These are phyloP conservation scores for Cymbidium sinense DNA, from an alignment of 106 monocot genomes.

Conservation along the genomic window DNA sequence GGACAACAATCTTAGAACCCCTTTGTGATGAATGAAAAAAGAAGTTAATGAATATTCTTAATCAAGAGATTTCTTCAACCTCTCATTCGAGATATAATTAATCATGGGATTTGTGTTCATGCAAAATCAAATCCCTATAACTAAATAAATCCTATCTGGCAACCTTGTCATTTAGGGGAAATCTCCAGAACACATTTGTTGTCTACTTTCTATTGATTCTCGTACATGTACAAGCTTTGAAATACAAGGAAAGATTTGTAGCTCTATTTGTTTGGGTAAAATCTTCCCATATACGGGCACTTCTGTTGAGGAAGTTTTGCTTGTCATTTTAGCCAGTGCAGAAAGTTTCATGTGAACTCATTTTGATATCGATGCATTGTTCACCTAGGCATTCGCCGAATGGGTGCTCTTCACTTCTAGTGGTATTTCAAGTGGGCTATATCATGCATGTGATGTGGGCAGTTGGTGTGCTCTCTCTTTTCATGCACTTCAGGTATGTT, in stretches of 20 bases:
- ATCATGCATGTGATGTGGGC: conserved; percentile 96
- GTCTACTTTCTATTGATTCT: too few relatives aligned
- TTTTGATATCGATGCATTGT: background rate
- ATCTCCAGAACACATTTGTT: too few relatives aligned
- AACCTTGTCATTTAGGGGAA: too few relatives aligned
- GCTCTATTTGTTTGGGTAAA: background rate
- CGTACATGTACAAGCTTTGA: background rate
- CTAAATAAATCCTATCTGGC: too few relatives aligned
- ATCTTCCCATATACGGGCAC: background rate
- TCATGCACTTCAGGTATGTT: conserved; percentile 73
- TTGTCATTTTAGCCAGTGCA: background rate
- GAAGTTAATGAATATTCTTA: too few relatives aligned
- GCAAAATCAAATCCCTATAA: too few relatives aligned
- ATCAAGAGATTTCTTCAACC: too few relatives aligned
- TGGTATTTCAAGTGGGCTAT: conserved; percentile 87
- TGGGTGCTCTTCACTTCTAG: conserved; percentile 91
- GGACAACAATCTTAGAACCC: too few relatives aligned
- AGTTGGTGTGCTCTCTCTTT: conserved; percentile 89
- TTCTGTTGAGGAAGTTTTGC: background rate
- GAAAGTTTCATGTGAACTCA: background rate
- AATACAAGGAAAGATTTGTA: background rate
- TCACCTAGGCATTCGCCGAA: conserved; percentile 72
- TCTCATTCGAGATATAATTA: too few relatives aligned
- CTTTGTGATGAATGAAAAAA: too few relatives aligned
- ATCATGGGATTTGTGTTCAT: too few relatives aligned